Conservation (phyloP, 1,284 basidiomycete species). For the Chondrostereum purpureum region DNA sequence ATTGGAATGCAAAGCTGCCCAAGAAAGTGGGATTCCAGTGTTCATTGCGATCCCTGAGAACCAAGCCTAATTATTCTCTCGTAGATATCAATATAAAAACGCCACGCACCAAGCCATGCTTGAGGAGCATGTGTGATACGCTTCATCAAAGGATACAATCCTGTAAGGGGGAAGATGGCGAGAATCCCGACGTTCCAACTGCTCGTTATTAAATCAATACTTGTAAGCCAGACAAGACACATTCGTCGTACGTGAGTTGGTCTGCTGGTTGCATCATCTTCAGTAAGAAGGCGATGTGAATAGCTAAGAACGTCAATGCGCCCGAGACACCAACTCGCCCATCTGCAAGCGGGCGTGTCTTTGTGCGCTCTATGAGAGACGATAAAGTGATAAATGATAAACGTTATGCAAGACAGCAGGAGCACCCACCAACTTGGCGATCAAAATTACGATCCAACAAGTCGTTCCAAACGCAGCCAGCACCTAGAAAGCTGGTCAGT, state of each 20-base stretch:
- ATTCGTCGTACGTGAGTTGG: background rate
- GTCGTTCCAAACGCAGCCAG: background rate
- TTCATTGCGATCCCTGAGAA: background rate
- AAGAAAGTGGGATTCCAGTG: background rate
- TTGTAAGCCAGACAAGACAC: background rate
- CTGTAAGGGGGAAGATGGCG: background rate
- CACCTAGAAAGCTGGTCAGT: too few species aligned
- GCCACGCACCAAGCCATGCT: background rate
- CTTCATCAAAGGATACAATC: conserved; percentile 1
- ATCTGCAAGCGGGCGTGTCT: background rate
- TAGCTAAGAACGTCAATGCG: background rate
- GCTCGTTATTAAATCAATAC: background rate
- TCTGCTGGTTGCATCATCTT: background rate
- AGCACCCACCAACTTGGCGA: background rate
- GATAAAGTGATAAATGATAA: background rate
- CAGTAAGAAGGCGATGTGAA: background rate
- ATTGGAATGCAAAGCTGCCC: background rate
- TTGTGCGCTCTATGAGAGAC: conserved; percentile 1
- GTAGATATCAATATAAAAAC: too few species aligned
- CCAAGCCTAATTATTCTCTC: too few species aligned
- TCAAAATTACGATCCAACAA: background rate
- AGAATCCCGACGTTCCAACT: background rate
- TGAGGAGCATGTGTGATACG: background rate
- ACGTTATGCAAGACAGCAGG: background rate
- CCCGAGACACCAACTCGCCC: background rate